A percentile compares a stretch with the other conserved stretches of the same genome.
Conservation (phyloP, 1,284 basidiomycete genomes). For the Fomitopsis palustris region DNA sequence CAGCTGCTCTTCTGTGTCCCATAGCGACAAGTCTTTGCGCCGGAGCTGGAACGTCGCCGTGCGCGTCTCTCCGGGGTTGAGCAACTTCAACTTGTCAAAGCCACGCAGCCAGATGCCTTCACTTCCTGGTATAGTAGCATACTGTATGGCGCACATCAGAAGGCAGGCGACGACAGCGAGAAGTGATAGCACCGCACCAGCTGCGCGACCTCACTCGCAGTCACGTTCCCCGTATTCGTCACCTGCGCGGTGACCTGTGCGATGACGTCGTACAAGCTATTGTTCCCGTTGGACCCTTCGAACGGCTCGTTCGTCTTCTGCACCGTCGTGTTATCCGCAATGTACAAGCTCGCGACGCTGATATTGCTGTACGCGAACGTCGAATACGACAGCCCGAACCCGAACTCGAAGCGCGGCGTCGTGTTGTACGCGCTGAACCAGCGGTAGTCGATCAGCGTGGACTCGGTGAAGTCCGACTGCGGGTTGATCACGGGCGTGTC, state of each 20-base stretch:
- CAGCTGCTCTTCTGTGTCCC: slow-evolving; percentile 25
- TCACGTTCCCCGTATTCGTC: slow-evolving; percentile 31
- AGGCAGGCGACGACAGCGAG: no score
- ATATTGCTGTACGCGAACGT: slow-evolving; percentile 35
- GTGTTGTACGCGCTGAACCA: slow-evolving; percentile 17
- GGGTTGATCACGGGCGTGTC: not conserved
- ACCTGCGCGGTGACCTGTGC: slow-evolving; percentile 30
- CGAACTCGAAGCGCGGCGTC: slow-evolving; percentile 36
- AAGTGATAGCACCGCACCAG: not conserved
- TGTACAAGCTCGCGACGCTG: not conserved
- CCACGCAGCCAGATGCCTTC: slow-evolving; percentile 53
- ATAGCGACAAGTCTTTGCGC: slow-evolving; percentile 50
- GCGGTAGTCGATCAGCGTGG: not conserved
- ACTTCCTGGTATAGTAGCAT: slow-evolving; percentile 33
- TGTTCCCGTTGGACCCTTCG: slow-evolving; percentile 26
- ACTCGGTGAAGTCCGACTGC: not conserved
- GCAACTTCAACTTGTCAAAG: slow-evolving; percentile 51
- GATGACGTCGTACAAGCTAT: slow-evolving; percentile 19
- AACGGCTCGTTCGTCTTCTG: slow-evolving; percentile 21
- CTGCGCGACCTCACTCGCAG: slow-evolving; percentile 30
- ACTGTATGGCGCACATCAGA: slow-evolving; percentile 48
- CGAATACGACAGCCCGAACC: slow-evolving; percentile 40
- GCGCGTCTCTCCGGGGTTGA: slow-evolving; percentile 44
- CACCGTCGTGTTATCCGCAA: not conserved
- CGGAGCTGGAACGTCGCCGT: slow-evolving; percentile 53